Evolutionary conservation across 192 early-diverging fungal species (phyloP).

Genomic region (Podochytrium sp.): DNA sequence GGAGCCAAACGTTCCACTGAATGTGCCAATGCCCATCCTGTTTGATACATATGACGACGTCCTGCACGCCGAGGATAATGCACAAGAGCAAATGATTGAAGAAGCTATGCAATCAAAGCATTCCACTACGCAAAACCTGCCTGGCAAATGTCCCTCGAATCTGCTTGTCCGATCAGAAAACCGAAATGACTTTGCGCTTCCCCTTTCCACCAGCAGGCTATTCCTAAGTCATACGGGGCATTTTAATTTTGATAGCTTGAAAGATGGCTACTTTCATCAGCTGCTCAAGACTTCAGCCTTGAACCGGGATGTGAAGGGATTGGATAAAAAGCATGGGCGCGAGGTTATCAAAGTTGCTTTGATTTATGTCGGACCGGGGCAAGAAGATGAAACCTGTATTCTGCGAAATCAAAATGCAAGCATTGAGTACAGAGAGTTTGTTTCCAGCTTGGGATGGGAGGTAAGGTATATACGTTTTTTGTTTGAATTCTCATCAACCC

Average conservation of each 20-base stretch:
- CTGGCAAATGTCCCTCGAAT: too few species aligned
- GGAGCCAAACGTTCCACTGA: conserved; percentile 29
- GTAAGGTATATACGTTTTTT: conserved; percentile 25
- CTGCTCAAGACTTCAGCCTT: conserved; percentile 69
- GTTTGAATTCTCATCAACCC: neutral
- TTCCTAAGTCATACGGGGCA: conserved; percentile 79
- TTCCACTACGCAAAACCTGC: too few species aligned
- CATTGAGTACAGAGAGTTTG: conserved; percentile 79
- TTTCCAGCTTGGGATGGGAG: conserved; percentile 91
- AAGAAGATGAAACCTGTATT: conserved; percentile 88
- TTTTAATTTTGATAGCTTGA: conserved; percentile 73
- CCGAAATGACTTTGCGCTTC: neutral
- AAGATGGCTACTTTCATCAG: conserved; percentile 69
- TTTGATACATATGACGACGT: too few species aligned
- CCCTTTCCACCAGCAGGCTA: conserved; percentile 47
- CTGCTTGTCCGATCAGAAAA: too few species aligned
- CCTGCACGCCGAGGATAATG: too few species aligned
- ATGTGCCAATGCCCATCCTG: conserved; percentile 38
- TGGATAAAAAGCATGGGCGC: conserved; percentile 81
- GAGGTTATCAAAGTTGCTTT: conserved; percentile 91
- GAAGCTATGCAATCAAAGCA: too few species aligned
- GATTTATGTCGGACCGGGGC: conserved; percentile 88
- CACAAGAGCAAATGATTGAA: too few species aligned
- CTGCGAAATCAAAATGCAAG: conserved; percentile 79
- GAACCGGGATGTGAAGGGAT: conserved; percentile 72